These are phyloP conservation scores for Torulaspora delbrueckii DNA, from an alignment of 805 yeast genomes.

Conservation along the genomic window DNA sequence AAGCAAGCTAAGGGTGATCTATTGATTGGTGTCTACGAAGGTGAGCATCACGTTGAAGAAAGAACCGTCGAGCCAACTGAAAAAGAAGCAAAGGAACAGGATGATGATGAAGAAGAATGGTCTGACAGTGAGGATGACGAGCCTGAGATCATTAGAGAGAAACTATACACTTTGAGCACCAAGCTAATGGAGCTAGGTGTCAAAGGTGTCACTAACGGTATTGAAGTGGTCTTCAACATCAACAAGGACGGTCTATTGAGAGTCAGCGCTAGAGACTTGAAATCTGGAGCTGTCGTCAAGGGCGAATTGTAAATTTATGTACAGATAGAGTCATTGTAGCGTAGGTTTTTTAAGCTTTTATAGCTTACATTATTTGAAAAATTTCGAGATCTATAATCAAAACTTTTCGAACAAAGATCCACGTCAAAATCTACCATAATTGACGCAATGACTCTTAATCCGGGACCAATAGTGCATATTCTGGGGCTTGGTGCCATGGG, in stretches of 20 bases:
- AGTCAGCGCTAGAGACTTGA: conserved; percentile 59
- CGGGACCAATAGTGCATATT: conserved; percentile 26
- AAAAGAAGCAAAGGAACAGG: conserved; percentile 50
- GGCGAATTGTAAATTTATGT: conserved; percentile 40
- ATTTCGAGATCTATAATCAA: background rate
- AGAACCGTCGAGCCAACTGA: conserved; percentile 64
- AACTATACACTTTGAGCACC: conserved; percentile 65
- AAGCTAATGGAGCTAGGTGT: conserved; percentile 75
- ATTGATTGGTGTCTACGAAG: conserved; percentile 73
- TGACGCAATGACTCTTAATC: conserved; percentile 15
- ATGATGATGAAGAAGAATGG: conserved; percentile 46
- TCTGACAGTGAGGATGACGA: conserved; percentile 62
- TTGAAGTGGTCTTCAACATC: conserved; percentile 56
- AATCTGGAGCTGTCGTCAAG: conserved; percentile 53
- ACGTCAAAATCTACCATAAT: background rate
- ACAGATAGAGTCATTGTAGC: conserved; percentile 4
- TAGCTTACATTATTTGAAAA: background rate
- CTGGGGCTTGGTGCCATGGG: conserved; percentile 38
- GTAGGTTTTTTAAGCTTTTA: background rate
- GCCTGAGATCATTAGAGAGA: conserved; percentile 79
- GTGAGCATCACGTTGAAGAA: conserved; percentile 77
- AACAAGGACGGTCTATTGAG: conserved; percentile 57
- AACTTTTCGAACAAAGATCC: background rate
- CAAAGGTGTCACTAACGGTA: conserved; percentile 60
- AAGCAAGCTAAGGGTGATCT: conserved; percentile 58